Percentiles rank a stretch among this genome's conserved stretches.
Evolutionary conservation across 163 green algal genomes (phyloP).

Genomic region (Scenedesmus sp.): DNA sequence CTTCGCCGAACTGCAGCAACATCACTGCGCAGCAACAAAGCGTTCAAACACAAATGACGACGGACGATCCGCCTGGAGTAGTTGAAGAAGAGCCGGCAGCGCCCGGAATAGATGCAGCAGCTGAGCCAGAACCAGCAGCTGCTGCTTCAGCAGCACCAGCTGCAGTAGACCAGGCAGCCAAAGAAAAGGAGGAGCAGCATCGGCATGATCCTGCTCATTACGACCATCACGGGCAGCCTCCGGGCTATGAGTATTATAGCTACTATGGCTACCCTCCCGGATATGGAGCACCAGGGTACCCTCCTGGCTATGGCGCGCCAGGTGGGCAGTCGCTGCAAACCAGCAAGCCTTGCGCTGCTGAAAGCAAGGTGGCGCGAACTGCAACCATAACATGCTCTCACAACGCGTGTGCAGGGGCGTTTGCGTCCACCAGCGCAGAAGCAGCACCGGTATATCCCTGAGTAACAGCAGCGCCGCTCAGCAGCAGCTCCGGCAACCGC

Average conservation of each 20-base stretch:
- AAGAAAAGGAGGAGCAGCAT: not conserved
- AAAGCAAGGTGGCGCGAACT: not conserved
- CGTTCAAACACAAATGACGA: not conserved
- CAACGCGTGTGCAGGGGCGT: constrained; percentile 18
- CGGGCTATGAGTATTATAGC: constrained; percentile 49
- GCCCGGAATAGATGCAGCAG: not conserved
- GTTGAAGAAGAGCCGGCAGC: constrained; percentile 10
- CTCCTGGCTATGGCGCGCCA: not conserved
- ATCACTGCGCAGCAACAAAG: not conserved
- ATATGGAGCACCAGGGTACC: constrained; percentile 31
- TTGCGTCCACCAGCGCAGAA: not conserved
- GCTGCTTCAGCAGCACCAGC: not conserved
- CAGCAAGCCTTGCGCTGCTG: not conserved
- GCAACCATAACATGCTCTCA: not conserved
- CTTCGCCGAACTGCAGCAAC: too few relatives aligned
- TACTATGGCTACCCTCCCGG: constrained; percentile 33
- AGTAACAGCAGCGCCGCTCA: not conserved
- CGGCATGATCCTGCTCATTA: not conserved
- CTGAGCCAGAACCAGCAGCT: not conserved
- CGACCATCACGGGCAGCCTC: not conserved
- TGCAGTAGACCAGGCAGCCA: constrained; percentile 1
- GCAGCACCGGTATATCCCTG: constrained; percentile 14
- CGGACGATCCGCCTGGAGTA: constrained; percentile 21
- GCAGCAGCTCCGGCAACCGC: not conserved
- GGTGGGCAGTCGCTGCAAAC: not conserved